phyloP scores from a whole-genome alignment of 75 land plant genomes.

The Gnetum montanum region DNA sequence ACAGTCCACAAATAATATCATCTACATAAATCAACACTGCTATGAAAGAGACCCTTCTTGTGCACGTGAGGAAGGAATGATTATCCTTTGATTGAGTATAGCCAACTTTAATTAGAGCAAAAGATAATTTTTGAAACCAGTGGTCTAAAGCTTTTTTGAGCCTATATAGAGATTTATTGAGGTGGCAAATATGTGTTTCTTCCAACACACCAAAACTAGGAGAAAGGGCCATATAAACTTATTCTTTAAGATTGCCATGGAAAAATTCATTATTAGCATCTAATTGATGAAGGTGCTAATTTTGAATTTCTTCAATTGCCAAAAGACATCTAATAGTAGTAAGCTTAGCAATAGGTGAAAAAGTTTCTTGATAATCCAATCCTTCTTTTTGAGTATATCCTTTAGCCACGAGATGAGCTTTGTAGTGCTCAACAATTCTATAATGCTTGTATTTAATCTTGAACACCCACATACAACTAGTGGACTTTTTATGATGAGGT shows the following conservation, averaged over 20 bases:
- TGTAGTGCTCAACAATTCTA: slow-evolving; percentile 4
- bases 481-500: neutral
- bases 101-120: no score
- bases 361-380: slow-evolving; percentile 9
- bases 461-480: neutral
- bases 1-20: no score
- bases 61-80: no score
- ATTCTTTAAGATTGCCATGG: slow-evolving; percentile 4
- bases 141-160: no score
- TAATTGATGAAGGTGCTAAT: neutral
- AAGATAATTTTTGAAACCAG: no score
- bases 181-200: no score
- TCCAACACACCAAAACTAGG: no score
- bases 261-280: slow-evolving; percentile 4
- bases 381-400: neutral
- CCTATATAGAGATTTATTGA: no score
- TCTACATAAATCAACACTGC: no score
- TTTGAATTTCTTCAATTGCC: neutral
- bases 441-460: neutral
- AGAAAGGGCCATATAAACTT: slow-evolving; percentile 12
- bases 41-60: no score
- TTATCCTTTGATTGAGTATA: no score
- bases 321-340: neutral
- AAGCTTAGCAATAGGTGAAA: slow-evolving; percentile 4
- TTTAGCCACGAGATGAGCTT: slow-evolving; percentile 7